Conservation (phyloP, 75 land plant genomes). For the Pseudotsuga menziesii region DNA sequence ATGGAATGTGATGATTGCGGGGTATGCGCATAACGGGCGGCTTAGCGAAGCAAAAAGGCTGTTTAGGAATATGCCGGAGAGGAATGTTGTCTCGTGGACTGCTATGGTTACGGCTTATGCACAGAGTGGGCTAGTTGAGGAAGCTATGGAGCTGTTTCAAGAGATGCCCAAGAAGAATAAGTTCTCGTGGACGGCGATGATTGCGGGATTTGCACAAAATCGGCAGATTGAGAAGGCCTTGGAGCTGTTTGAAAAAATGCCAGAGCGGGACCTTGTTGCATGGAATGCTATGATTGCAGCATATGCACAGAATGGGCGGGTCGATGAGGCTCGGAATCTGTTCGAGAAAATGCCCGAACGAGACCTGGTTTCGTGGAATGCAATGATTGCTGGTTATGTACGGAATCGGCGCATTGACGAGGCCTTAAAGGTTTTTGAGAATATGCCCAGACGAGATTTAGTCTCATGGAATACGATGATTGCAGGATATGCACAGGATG, state of each 20-base stretch:
- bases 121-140: slow-evolving; percentile 23
- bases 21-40: slow-evolving; percentile 8
- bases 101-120: slow-evolving; percentile 61
- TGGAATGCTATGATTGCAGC: slow-evolving; percentile 18
- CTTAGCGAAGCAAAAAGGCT: slow-evolving; percentile 8
- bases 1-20: slow-evolving; percentile 24
- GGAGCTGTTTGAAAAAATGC: not conserved
- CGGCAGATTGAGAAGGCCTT: slow-evolving; percentile 6
- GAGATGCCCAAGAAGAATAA: slow-evolving; percentile 18
- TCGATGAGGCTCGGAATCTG: too few relatives aligned
- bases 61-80: slow-evolving; percentile 21
- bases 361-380: slow-evolving; percentile 8
- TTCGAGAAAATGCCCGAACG: not conserved
- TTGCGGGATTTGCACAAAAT: slow-evolving; percentile 13
- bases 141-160: slow-evolving; percentile 21
- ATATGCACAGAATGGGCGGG: slow-evolving; percentile 3
- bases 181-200: slow-evolving; percentile 17
- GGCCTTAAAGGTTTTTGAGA: slow-evolving; percentile 11
- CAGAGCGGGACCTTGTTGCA: slow-evolving; percentile 5
- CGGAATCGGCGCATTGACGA: not conserved
- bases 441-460: slow-evolving; percentile 9
- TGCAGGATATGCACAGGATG: too few relatives aligned
- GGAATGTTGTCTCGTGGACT: slow-evolving; percentile 23
- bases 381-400: slow-evolving; percentile 10
- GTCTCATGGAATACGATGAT: slow-evolving; percentile 7